phyloP scores from a whole-genome alignment of 176 grass and related monocot species.

The Dendrocalamus sinicus region DNA sequence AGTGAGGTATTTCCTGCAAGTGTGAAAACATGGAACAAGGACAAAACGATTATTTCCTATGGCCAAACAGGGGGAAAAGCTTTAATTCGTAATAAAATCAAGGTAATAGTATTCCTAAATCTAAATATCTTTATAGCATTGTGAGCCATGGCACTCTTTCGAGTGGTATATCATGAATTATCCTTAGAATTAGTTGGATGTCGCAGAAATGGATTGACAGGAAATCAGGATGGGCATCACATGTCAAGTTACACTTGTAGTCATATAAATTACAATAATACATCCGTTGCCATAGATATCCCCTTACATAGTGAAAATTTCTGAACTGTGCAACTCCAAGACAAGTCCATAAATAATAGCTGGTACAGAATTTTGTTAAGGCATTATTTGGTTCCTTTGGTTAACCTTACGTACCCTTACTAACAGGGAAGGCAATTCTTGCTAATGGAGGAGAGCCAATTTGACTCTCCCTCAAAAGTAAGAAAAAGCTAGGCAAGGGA shows the following conservation, averaged over 20 bases:
- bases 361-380: background rate
- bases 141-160: too few species aligned
- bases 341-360: background rate
- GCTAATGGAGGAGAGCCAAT: background rate
- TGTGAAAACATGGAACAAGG: too few species aligned
- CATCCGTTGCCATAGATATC: background rate
- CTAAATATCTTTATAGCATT: too few species aligned
- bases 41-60: too few species aligned
- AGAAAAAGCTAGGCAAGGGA: background rate
- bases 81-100: too few species aligned
- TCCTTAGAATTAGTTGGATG: background rate
- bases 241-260: background rate
- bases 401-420: background rate
- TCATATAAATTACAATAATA: constrained; percentile 26
- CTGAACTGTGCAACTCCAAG: background rate
- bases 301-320: constrained; percentile 5
- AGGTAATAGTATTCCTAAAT: too few species aligned
- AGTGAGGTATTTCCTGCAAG: too few species aligned
- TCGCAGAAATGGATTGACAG: background rate
- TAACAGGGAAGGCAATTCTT: background rate
- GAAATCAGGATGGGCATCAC: background rate
- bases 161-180: too few species aligned
- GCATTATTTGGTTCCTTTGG: background rate
- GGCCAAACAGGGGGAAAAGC: too few species aligned
- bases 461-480: background rate